Percentiles rank a stretch among this genome's conserved stretches.
These are phyloP conservation scores for Apophysomyces variabilis DNA, from an alignment of 371 early-diverging fungal genomes.

Conservation along the genomic window DNA sequence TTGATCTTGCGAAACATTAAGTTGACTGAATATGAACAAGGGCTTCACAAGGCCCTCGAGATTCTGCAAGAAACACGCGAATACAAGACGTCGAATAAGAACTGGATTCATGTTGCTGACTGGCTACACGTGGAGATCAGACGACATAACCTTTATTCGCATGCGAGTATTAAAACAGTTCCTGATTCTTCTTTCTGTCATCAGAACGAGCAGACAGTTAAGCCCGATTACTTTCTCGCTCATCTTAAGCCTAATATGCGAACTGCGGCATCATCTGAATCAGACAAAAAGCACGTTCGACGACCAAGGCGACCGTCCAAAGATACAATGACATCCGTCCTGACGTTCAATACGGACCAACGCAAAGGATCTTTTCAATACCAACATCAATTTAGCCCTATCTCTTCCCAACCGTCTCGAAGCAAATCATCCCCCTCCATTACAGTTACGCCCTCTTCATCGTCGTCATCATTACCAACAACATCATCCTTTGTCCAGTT, in stretches of 20 bases:
- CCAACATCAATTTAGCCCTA: slow-evolving; percentile 14
- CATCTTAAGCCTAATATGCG: slow-evolving; percentile 12
- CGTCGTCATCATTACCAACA: slow-evolving; percentile 2
- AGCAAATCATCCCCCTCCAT: slow-evolving; percentile 13
- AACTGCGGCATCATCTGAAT: background rate
- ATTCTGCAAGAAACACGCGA: slow-evolving; percentile 38
- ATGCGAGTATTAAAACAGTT: background rate
- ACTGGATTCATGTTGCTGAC: slow-evolving; percentile 47
- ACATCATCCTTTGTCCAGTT: slow-evolving; percentile 13
- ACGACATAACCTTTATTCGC: slow-evolving; percentile 33
- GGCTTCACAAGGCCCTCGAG: slow-evolving; percentile 31
- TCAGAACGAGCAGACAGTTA: slow-evolving; percentile 10
- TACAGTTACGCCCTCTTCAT: slow-evolving; percentile 8
- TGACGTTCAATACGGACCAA: slow-evolving; percentile 18
- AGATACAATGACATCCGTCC: slow-evolving; percentile 26
- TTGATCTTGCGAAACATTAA: slow-evolving; percentile 31
- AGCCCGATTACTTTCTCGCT: slow-evolving; percentile 25
- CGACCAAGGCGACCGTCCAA: slow-evolving; percentile 7
- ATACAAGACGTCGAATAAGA: slow-evolving; percentile 28
- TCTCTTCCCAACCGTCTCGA: slow-evolving; percentile 3
- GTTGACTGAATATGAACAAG: slow-evolving; percentile 33
- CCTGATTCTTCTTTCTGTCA: slow-evolving; percentile 5
- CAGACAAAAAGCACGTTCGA: background rate
- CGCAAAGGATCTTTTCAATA: slow-evolving; percentile 12
- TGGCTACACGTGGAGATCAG: slow-evolving; percentile 48